phyloP scores from a whole-genome alignment of 371 early-diverging fungal species.

The Mortierella sp. region DNA sequence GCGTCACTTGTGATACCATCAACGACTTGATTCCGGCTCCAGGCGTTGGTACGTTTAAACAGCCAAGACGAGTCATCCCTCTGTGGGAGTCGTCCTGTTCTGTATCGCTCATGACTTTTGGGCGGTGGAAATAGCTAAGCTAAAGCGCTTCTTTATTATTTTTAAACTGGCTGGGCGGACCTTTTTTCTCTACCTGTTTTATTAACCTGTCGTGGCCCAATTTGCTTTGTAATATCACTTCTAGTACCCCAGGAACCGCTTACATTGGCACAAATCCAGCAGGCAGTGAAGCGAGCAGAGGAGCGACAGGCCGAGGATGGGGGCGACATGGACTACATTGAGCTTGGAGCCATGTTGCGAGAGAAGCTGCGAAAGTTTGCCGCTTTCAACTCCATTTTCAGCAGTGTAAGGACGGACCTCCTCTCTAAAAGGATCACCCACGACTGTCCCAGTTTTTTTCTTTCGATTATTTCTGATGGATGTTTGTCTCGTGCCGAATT shows the following conservation, averaged over 20 bases:
- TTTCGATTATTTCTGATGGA: not conserved
- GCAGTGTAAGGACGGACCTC: slow-evolving; percentile 63
- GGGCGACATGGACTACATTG: slow-evolving; percentile 37
- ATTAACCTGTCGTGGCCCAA: not conserved
- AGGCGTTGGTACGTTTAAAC: slow-evolving; percentile 36
- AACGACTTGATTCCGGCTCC: slow-evolving; percentile 74
- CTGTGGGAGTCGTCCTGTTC: not conserved
- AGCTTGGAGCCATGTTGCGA: slow-evolving; percentile 66
- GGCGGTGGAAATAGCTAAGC: not conserved
- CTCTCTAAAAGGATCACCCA: not conserved
- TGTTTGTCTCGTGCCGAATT: slow-evolving; percentile 5
- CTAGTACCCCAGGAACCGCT: slow-evolving; percentile 51
- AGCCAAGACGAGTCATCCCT: not conserved
- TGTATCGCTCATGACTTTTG: not conserved
- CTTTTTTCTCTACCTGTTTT: not conserved
- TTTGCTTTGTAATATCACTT: slow-evolving; percentile 5
- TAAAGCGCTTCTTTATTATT: not conserved
- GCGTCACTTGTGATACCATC: slow-evolving; percentile 92
- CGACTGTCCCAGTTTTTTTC: not conserved
- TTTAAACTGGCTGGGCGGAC: slow-evolving; percentile 12
- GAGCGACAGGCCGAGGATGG: slow-evolving; percentile 44
- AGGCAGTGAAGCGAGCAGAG: slow-evolving; percentile 28
- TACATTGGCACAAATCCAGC: slow-evolving; percentile 62
- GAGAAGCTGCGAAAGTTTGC: slow-evolving; percentile 72
- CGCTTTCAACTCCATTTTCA: slow-evolving; percentile 82